Conservation (phyloP, 176 grass and related monocot genomes). For the Lolium perenne region DNA sequence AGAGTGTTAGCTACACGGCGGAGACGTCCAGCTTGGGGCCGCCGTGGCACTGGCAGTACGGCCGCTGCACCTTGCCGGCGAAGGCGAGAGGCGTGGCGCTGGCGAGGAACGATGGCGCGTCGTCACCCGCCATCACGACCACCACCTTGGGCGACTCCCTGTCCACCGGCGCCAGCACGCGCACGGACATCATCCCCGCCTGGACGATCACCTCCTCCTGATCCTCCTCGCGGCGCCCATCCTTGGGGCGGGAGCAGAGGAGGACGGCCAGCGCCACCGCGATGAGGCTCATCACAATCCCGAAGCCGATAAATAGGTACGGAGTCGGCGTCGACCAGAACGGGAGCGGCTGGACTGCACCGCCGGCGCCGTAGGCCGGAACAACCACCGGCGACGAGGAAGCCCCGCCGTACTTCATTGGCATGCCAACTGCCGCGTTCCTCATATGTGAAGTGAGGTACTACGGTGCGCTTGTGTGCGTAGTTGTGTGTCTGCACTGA, state of each 20-base stretch:
- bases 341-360: constrained; percentile 29
- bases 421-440: not conserved
- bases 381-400: constrained; percentile 29
- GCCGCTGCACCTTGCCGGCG: not conserved
- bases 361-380: not conserved
- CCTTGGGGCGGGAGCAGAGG: constrained; percentile 55
- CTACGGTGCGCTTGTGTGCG: not conserved
- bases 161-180: constrained; percentile 50
- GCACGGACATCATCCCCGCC: constrained; percentile 30
- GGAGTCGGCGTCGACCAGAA: constrained; percentile 70
- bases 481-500: not conserved
- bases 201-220: not conserved
- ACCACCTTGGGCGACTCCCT: constrained; percentile 63
- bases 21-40: not conserved
- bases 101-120: constrained; percentile 61
- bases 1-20: constrained; percentile 14
- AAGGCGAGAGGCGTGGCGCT: constrained; percentile 49
- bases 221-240: not conserved
- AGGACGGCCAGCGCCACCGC: constrained; percentile 60
- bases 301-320: constrained; percentile 69
- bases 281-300: constrained; percentile 57
- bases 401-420: constrained; percentile 17
- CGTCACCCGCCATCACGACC: constrained; percentile 69
- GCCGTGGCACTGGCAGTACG: not conserved
- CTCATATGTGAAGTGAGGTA: constrained; percentile 28